A percentile compares a stretch with the other conserved stretches of the same genome.
phyloP scores from a whole-genome alignment of 768 basidiomycete species.

The Neoboletus brunneissimus region DNA sequence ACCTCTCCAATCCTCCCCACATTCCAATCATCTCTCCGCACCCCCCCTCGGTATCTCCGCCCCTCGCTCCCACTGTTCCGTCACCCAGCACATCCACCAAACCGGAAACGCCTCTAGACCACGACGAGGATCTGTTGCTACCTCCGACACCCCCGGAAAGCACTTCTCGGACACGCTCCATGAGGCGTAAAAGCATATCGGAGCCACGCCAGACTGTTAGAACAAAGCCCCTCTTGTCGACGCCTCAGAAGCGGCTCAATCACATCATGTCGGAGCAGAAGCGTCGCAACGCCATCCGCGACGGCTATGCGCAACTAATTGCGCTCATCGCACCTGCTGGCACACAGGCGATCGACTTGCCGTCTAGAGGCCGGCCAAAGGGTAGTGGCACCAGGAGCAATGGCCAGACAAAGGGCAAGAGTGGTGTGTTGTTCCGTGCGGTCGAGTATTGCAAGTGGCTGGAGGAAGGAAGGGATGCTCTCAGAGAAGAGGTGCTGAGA shows the following conservation, averaged over 20 bases:
- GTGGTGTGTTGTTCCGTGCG: slow-evolving; percentile 82
- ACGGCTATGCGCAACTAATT: slow-evolving; percentile 86
- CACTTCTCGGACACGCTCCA: slow-evolving; percentile 11
- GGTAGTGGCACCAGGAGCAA: slow-evolving; percentile 66
- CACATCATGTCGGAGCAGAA: slow-evolving; percentile 96
- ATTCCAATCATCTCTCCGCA: slow-evolving; percentile 1
- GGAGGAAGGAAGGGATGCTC: slow-evolving; percentile 75
- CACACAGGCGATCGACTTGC: slow-evolving; percentile 66
- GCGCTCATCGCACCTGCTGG: slow-evolving; percentile 79
- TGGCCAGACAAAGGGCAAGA: slow-evolving; percentile 80
- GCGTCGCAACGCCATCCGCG: slow-evolving; percentile 86
- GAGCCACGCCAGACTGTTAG: slow-evolving; percentile 33
- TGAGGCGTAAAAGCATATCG: slow-evolving; percentile 25
- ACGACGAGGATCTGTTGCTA: slow-evolving; percentile 3
- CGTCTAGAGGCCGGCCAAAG: slow-evolving; percentile 76
- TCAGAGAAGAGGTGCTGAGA: slow-evolving; percentile 64
- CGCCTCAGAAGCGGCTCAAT: slow-evolving; percentile 84
- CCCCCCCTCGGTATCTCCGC: background rate
- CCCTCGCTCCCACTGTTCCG: background rate
- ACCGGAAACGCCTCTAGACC: slow-evolving; percentile 5
- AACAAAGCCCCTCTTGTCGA: slow-evolving; percentile 68
- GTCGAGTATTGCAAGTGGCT: slow-evolving; percentile 84
- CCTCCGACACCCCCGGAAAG: slow-evolving; percentile 13
- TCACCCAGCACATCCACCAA: slow-evolving; percentile 9
- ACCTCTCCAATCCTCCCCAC: slow-evolving; percentile 4